Conservation (phyloP, 2,329 filamentous ascomycete species). For the Fusarium odoratissimum region DNA sequence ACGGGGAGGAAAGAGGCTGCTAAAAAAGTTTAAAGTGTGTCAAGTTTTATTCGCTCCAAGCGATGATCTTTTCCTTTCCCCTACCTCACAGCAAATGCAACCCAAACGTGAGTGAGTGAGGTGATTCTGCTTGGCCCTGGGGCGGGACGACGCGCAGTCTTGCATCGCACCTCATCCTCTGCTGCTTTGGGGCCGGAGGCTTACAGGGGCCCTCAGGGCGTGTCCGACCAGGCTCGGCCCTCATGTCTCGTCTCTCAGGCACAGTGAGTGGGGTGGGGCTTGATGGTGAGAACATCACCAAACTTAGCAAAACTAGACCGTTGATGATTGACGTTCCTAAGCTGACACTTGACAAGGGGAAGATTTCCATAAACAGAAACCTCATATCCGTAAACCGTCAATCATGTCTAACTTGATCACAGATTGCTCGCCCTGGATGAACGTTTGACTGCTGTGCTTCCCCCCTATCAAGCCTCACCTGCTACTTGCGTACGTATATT, state of each 20-base stretch:
- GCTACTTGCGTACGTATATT: neutral
- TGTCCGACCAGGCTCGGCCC: slow-evolving; percentile 9
- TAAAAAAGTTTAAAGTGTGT: slow-evolving; percentile 1
- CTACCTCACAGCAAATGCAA: slow-evolving; percentile 10
- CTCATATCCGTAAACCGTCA: slow-evolving; percentile 5
- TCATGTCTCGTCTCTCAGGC: neutral
- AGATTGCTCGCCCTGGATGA: slow-evolving; percentile 1
- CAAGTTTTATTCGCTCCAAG: neutral
- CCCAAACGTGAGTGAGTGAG: neutral
- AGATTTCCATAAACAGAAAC: slow-evolving; percentile 5
- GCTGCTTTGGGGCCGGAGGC: neutral
- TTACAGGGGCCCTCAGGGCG: neutral
- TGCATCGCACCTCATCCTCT: neutral
- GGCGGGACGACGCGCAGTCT: slow-evolving; percentile 17
- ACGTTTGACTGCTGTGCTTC: slow-evolving; percentile 3
- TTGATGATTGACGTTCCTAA: slow-evolving; percentile 10
- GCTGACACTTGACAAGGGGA: neutral
- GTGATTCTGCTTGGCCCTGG: neutral
- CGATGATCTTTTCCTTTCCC: neutral
- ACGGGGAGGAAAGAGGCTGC: neutral
- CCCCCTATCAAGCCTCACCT: slow-evolving; percentile 18
- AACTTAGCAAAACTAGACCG: neutral
- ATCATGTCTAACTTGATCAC: slow-evolving; percentile 25
- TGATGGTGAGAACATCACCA: neutral
- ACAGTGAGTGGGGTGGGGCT: neutral